These are phyloP conservation scores for Suillus luteus DNA, from an alignment of 768 basidiomycete genomes.

Conservation along the genomic window DNA sequence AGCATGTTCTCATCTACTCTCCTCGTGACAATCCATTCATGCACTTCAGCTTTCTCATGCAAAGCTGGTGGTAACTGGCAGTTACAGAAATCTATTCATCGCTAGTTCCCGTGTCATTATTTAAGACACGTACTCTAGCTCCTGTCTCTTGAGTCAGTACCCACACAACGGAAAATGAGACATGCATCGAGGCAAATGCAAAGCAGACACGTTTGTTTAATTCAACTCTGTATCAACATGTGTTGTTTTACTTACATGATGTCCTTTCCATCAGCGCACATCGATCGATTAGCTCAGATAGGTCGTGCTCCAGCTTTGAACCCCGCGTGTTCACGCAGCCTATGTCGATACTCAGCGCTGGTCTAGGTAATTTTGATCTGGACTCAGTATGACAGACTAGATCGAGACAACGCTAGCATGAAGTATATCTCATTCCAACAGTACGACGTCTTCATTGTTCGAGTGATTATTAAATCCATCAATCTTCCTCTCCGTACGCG, in stretches of 20 bases:
- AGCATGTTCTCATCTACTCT: neutral
- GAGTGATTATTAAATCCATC: neutral
- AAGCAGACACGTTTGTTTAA: neutral
- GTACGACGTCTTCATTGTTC: neutral
- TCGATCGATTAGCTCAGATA: slow-evolving; percentile 4
- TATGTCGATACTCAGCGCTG: neutral
- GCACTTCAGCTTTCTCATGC: neutral
- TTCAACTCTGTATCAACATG: slow-evolving; percentile 4
- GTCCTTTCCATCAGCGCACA: neutral
- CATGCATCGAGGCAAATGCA: slow-evolving; percentile 5
- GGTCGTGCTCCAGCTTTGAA: neutral
- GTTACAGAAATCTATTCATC: neutral
- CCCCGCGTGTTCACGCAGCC: neutral
- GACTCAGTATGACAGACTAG: neutral
- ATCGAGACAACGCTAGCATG: neutral
- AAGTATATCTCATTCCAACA: neutral
- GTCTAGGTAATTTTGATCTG: neutral
- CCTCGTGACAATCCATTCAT: neutral
- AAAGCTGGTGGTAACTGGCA: neutral
- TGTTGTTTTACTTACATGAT: neutral
- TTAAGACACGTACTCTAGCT: neutral
- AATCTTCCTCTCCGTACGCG: neutral
- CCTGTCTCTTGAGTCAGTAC: slow-evolving; percentile 6
- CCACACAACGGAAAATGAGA: slow-evolving; percentile 6
- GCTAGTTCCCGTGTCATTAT: neutral